phyloP scores from a whole-genome alignment of 2,329 filamentous ascomycete genomes.

The Ophiobolus disseminans region DNA sequence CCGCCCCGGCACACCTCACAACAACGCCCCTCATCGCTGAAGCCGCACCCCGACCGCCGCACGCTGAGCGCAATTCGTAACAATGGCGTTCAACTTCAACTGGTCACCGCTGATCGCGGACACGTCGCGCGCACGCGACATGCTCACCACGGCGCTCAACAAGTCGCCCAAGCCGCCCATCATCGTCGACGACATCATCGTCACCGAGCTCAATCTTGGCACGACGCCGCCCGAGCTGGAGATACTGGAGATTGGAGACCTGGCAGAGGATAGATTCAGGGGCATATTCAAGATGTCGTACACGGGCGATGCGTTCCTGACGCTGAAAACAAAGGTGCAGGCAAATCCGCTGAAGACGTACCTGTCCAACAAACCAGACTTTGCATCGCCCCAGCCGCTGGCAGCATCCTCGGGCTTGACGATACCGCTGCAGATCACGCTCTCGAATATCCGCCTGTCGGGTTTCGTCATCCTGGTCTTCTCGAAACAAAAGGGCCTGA shows the following conservation, averaged over 20 bases:
- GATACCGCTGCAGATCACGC: constrained; percentile 94
- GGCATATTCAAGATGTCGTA: constrained; percentile 99
- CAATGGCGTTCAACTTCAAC: constrained; percentile 99
- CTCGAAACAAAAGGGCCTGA: constrained; percentile 95
- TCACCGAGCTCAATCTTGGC: constrained; percentile 96
- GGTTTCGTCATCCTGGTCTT: constrained; percentile 98
- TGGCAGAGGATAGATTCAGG: constrained; percentile 94
- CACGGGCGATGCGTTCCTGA: constrained; percentile 91
- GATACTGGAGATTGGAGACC: constrained; percentile 95
- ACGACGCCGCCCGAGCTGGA: constrained; percentile 93
- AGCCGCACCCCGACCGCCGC: constrained; percentile 24
- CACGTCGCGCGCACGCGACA: constrained; percentile 87
- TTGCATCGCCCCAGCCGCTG: constrained; percentile 90
- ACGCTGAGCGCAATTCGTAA: constrained; percentile 10
- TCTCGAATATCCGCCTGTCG: constrained; percentile 94
- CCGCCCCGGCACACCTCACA: constrained; percentile 30
- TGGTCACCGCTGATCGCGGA: constrained; percentile 99
- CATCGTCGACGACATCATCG: constrained; percentile 98
- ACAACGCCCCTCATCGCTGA: constrained; percentile 20
- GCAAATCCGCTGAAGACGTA: constrained; percentile 98
- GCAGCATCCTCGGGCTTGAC: constrained; percentile 91
- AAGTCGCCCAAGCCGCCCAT: constrained; percentile 98
- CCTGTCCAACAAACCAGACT: constrained; percentile 86
- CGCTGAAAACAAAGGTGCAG: constrained; percentile 93
- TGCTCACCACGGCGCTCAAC: constrained; percentile 93